Base-by-base conservation (phyloP, 2,329 filamentous ascomycete species). In the Colletotrichum sp. region DNA sequence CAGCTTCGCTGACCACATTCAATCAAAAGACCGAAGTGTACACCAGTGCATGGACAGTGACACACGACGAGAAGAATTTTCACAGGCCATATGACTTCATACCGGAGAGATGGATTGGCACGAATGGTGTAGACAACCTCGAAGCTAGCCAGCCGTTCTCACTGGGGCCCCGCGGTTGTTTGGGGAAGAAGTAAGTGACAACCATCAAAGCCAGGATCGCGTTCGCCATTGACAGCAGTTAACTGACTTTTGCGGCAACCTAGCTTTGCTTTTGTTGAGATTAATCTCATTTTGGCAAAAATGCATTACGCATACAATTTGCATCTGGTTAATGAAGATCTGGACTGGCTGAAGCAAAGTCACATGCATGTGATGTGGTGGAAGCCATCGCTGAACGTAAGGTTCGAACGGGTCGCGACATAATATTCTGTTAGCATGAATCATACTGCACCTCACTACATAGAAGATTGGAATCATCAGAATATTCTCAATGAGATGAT, bases 271-370 rank as follows among this genome's bases (percentile, higher is more conserved):
- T 82, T 79, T 55, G 78, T 84, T 54, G 83, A 86, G 74, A 80
- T 86, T 76, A 78, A 80, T 12, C 73, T 83, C 7, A 78, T 84
- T 15, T 63, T 86, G 16, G 79, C 83, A 2, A 86, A 85, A 74
- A 73, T 86, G 34, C 31, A 84, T 7, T 85, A 74, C 67, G 74
- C 72, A 11, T 86, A 83, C 71, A 83, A 86, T 62, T 58, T 86
- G 55, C 79, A 83, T 72, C 76, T 84, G 58, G 73, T 82, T 2
- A 75, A 79, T 54, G 72, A 75, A 34, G 76, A 81, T 54, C 57
- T 77, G 2, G 81, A 88, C 67, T 89, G 86, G 85, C 75, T 84
- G 34, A 58, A 69, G 6, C 77, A 83, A 12, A 78, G 80, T 16
- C 76, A 76, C 15, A 71, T 72, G 8, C 80, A 80, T 70, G 76